phyloP scores from a whole-genome alignment of 225 moss, liverwort and hornwort species.

The Polytrichum commune region DNA sequence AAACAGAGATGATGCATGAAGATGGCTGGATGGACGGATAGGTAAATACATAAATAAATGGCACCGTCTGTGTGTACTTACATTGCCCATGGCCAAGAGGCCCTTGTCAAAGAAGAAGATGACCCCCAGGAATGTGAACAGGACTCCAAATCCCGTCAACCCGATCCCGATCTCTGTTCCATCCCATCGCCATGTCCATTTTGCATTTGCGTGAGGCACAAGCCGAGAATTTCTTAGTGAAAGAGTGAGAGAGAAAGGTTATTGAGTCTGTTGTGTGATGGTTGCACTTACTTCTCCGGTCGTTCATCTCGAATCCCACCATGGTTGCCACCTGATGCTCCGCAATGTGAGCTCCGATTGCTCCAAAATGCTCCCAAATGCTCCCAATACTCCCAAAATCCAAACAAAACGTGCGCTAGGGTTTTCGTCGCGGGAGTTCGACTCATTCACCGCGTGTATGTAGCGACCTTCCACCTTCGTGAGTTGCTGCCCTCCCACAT shows the following conservation, averaged over 20 bases:
- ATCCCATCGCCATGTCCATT: slow-evolving; percentile 22
- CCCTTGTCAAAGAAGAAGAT: slow-evolving; percentile 79
- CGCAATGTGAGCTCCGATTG: not conserved
- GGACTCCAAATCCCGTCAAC: slow-evolving; percentile 65
- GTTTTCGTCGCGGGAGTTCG: too few relatives aligned
- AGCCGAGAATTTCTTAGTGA: too few relatives aligned
- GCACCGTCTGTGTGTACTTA: slow-evolving; percentile 22
- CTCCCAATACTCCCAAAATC: not conserved
- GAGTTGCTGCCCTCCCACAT: too few relatives aligned
- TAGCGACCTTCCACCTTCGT: too few relatives aligned
- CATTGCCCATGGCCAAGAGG: slow-evolving; percentile 87
- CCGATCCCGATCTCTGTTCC: slow-evolving; percentile 68
- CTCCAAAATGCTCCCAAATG: not conserved
- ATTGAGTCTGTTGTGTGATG: not conserved
- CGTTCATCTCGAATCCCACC: slow-evolving; percentile 62
- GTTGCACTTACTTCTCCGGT: slow-evolving; percentile 33
- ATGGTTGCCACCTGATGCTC: slow-evolving; percentile 16
- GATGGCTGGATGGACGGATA: too few relatives aligned
- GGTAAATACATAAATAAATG: too few relatives aligned
- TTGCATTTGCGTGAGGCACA: not conserved
- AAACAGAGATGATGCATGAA: too few relatives aligned
- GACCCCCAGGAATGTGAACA: slow-evolving; percentile 67
- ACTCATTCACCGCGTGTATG: too few relatives aligned
- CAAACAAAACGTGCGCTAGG: too few relatives aligned
- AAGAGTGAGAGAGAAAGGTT: not conserved